Evolutionary conservation across 1,139 yeast genomes (phyloP).

Genomic region (Blastobotrys elegans): DNA sequence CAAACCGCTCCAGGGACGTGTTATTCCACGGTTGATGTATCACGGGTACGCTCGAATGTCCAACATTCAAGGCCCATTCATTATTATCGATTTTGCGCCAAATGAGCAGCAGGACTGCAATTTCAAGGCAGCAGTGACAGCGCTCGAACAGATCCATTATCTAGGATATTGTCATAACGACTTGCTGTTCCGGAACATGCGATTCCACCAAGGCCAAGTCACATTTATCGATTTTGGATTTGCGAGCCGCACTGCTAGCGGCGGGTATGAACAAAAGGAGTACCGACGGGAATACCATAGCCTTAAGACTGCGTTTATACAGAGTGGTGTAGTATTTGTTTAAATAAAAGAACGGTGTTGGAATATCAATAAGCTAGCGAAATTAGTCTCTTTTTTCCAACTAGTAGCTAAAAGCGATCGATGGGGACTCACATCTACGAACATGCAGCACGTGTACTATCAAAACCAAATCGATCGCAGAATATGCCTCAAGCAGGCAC

Average conservation of each 20-base stretch:
- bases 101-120: neutral
- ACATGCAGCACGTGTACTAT: too few relatives aligned
- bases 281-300: neutral
- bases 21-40: neutral
- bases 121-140: neutral
- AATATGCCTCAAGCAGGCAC: too few relatives aligned
- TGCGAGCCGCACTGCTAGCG: neutral
- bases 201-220: neutral
- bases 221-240: constrained; percentile 8
- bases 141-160: constrained; percentile 6
- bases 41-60: neutral
- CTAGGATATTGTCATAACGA: constrained; percentile 7
- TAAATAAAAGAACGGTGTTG: too few relatives aligned
- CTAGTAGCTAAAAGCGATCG: too few relatives aligned
- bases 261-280: neutral
- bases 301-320: too few relatives aligned
- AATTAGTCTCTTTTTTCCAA: too few relatives aligned
- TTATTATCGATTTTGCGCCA: neutral
- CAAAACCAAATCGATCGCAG: too few relatives aligned
- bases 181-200: neutral
- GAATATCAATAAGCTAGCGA: too few relatives aligned
- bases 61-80: neutral
- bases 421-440: too few relatives aligned
- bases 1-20: constrained; percentile 5
- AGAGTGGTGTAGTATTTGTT: too few relatives aligned